Evolutionary conservation across 2,329 filamentous ascomycete genomes (phyloP), one percentile per base, ranked within the genome.

Genomic region (Bipolaris cookei): DNA sequence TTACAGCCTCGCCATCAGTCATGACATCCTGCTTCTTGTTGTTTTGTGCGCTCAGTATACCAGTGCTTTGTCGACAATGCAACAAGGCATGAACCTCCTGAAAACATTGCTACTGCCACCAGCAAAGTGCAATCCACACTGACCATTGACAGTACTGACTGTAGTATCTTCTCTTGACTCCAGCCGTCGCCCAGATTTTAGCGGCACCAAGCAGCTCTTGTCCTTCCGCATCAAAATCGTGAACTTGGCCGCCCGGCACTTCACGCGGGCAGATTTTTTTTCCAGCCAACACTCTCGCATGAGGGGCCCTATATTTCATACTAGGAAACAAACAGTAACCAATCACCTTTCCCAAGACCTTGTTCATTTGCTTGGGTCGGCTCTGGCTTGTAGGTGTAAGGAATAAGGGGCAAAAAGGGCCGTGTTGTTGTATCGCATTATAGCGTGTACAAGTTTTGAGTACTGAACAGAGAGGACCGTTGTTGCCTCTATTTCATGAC

Each of bases 131-230:
- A 25, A 20, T n/a, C 18, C 8, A 35, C 4, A 38, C 41, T 41
- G 46, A 54, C 53, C 55, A 62, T 51, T 52, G 58, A 64, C 54
- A 54, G 11, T 51, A 59, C 56, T 34, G 53, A 66, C 66, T 58
- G 55, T 52, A 67, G 63, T 66, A 59, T 62, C 43, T 32, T 6
- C 18, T 54, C 61, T 57, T 54, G 18, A 59, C 41, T 49, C 46
- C 56, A 58, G 58, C 57, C 56, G 42, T 37, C 46, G 55, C 60
- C 62, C 47, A 63, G 57, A 38, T 62, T 48, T 42, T 48, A 58
- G 51, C 54, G 25, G 51, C 8, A 34, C 32, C 52, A 56, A 39
- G 37, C 43, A 43, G 20, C 42, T 18, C 28, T 37, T 35, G 18
- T 38, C 41, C 25, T 23, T 47, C 35, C 46, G 30, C 43, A 37